phyloP scores from a whole-genome alignment of 441 rosid species.

The Aleurites moluccanus region DNA sequence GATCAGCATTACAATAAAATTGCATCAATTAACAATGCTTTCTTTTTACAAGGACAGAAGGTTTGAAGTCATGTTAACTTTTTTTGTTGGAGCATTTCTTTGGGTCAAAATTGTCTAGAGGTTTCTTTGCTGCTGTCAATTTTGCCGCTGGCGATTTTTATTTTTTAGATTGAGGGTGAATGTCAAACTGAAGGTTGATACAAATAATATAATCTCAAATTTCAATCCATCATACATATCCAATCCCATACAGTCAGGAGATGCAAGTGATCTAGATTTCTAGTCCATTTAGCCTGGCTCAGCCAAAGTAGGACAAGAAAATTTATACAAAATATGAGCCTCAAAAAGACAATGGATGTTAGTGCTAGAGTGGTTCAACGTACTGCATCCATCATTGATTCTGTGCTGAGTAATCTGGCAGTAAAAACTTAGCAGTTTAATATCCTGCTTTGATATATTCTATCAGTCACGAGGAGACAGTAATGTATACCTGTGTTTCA shows the following conservation, averaged over 20 bases:
- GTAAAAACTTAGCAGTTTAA: neutral
- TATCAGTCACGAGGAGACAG: neutral
- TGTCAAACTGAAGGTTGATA: neutral
- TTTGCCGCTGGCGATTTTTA: neutral
- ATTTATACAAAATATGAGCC: neutral
- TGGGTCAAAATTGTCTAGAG: neutral
- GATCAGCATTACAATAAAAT: neutral
- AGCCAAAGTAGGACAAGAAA: neutral
- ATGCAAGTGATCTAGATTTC: neutral
- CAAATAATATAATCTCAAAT: neutral
- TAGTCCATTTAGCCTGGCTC: neutral
- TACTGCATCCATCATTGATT: neutral
- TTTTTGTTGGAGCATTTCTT: neutral
- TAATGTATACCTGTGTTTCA: neutral
- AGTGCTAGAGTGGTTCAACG: neutral
- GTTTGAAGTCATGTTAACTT: neutral
- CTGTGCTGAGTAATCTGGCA: neutral
- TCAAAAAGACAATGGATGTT: neutral
- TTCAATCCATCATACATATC: neutral
- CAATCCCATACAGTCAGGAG: neutral
- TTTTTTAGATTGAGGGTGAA: conserved; percentile 1
- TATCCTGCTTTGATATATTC: neutral
- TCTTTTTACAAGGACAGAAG: neutral
- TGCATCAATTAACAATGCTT: no score
- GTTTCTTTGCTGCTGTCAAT: neutral